Evolutionary conservation across 768 basidiomycete species (phyloP), one percentile per base, ranked within the genome.

Genomic region (Multifurca ochricompacta): DNA sequence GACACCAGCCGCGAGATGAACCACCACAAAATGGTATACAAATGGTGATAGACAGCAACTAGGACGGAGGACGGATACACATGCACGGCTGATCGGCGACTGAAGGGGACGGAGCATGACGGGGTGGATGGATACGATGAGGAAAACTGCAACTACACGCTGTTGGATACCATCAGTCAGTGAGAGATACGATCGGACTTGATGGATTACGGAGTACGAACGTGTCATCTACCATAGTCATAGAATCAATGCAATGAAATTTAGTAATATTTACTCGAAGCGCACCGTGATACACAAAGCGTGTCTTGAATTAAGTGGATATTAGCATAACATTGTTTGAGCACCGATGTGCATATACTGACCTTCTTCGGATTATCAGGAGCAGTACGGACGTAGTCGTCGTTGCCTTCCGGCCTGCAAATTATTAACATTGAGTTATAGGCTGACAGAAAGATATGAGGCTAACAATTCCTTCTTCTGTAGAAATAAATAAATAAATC

Each of bases 361-460:
- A 86, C 88, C 80, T 90, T 87, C 80, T 91, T 91, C 14, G 89
- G 89, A 69, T 89, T 87, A 39, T 85, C 80, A 4, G 90, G 90
- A 7, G 89, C 90, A 51, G 74, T 77, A 39, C 74, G 70, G 36
- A 92, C 84, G 62, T 90, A 93, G 54, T 86, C 76, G 66, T 91
- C 89, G 65, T 94, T 92, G 63, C 89, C 91, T 36, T 77, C 71
- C 1, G 90, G 90, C 48, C 89, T 91, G 63, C 46, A 47, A 51
- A 41, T 18, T 5, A 55, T 42, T 37, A 51, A 37, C 40, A 18
- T 7, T 39, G 37, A 25, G 53, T 34, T 31, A 30, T 49, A 49
- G 35, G 40, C 11, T 39, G 10, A 14, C 43, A 11, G 16, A 51
- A 46, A 19, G 10, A 18, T 14, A 18, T 16, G 4, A n/a, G 23